phyloP scores from a whole-genome alignment of 2,329 filamentous ascomycete genomes.

The Ophiostoma ips region DNA sequence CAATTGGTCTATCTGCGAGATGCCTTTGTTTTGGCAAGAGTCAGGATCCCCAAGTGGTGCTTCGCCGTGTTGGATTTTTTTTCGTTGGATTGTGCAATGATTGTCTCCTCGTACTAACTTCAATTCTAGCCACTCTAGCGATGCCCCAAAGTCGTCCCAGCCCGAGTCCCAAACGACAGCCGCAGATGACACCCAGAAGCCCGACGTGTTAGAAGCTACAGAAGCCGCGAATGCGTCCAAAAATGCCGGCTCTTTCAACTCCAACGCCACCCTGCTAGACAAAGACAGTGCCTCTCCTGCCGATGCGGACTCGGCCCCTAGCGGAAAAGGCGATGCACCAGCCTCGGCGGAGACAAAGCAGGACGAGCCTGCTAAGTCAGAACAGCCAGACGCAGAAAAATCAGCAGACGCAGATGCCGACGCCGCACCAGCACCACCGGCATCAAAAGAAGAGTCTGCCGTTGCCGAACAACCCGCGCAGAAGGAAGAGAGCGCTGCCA shows the following conservation, averaged over 20 bases:
- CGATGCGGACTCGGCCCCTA: neutral
- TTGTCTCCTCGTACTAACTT: neutral
- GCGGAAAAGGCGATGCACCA: neutral
- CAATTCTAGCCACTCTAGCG: neutral
- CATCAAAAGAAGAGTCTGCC: neutral
- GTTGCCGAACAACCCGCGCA: too few species aligned
- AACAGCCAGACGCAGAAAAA: neutral
- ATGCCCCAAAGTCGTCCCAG: neutral
- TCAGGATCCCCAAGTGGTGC: neutral
- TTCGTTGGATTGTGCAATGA: too few species aligned
- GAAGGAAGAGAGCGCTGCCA: neutral
- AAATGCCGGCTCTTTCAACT: conserved; percentile 6
- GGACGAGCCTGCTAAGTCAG: neutral
- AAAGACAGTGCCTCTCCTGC: neutral
- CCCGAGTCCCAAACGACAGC: neutral
- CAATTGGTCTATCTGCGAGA: neutral
- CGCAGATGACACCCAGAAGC: neutral
- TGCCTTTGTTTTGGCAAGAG: neutral
- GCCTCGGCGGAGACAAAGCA: neutral
- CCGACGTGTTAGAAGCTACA: neutral
- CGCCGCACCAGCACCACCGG: neutral
- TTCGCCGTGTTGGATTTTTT: neutral
- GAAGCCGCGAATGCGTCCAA: neutral
- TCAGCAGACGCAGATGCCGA: neutral
- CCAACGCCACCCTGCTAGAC: conserved; percentile 1